Percentiles rank a stretch among this genome's conserved stretches.
These are phyloP conservation scores for Blastosporella zonata DNA, from an alignment of 1,284 basidiomycete species.

Conservation along the genomic window DNA sequence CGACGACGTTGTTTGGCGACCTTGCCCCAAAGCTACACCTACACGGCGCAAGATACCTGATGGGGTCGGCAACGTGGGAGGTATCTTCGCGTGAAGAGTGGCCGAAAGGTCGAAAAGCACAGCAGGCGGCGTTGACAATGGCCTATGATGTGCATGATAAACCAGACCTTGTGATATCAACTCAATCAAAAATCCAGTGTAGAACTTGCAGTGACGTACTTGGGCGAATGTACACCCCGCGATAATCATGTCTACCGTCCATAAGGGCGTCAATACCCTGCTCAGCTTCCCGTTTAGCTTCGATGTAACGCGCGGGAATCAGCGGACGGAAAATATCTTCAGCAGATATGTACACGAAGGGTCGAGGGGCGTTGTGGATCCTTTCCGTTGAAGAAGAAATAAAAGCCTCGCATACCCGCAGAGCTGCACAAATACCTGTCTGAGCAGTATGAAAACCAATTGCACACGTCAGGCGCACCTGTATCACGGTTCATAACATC, in stretches of 20 bases:
- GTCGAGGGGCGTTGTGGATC: conserved; percentile 42
- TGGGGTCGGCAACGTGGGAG: conserved; percentile 61
- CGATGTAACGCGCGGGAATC: conserved; percentile 82
- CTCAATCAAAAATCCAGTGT: conserved; percentile 6
- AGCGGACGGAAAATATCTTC: conserved; percentile 90
- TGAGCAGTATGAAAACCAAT: not conserved
- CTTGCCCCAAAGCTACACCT: conserved; percentile 35
- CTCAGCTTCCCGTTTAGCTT: conserved; percentile 90
- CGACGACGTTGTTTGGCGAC: conserved; percentile 34
- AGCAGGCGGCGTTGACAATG: conserved; percentile 83
- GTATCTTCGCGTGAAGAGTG: conserved; percentile 54
- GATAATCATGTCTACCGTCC: conserved; percentile 39
- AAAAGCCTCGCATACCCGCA: conserved; percentile 76
- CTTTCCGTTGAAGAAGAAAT: conserved; percentile 37
- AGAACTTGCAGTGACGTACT: conserved; percentile 49
- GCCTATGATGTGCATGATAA: conserved; percentile 92
- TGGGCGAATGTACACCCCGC: conserved; percentile 80
- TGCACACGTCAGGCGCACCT: conserved; percentile 49
- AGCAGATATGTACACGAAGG: conserved; percentile 94
- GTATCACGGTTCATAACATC: conserved; percentile 86
- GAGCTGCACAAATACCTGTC: conserved; percentile 40
- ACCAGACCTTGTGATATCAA: conserved; percentile 67
- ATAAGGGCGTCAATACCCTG: conserved; percentile 55
- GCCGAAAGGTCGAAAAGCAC: conserved; percentile 82
- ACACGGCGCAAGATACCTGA: conserved; percentile 53